These are phyloP conservation scores for Naganishia kalamii DNA, from an alignment of 768 basidiomycete genomes.

Conservation along the genomic window DNA sequence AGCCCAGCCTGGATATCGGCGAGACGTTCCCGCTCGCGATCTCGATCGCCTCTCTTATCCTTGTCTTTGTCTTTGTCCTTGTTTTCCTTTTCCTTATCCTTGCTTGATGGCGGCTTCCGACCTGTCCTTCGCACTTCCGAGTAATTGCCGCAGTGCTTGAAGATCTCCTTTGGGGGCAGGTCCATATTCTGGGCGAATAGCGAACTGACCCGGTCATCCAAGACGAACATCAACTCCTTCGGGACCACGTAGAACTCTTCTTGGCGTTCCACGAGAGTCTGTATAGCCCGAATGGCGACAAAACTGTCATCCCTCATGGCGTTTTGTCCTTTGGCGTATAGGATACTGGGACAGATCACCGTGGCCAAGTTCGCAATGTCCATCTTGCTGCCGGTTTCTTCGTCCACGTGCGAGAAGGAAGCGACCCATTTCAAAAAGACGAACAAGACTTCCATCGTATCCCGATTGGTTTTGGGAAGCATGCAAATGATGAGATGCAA, in stretches of 20 bases:
- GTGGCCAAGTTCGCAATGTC: constrained; percentile 91
- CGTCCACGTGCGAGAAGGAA: constrained; percentile 95
- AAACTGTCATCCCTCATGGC: constrained; percentile 91
- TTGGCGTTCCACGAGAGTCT: constrained; percentile 79
- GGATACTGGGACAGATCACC: constrained; percentile 95
- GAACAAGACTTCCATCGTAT: constrained; percentile 95
- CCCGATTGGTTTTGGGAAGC: constrained; percentile 86
- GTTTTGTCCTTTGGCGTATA: constrained; percentile 75
- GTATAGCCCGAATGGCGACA: constrained; percentile 75
- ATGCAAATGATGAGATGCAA: constrained; percentile 79
- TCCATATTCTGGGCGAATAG: constrained; percentile 83
- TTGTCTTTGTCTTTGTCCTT: constrained; percentile 7
- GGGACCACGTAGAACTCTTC: constrained; percentile 96
- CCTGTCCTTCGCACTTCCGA: constrained; percentile 47
- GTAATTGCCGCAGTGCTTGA: constrained; percentile 92
- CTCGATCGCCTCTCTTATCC: constrained; percentile 1
- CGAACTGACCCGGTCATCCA: constrained; percentile 70
- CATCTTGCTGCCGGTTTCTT: constrained; percentile 97
- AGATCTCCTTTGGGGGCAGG: constrained; percentile 84
- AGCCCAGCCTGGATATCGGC: not conserved
- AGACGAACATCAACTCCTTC: constrained; percentile 69
- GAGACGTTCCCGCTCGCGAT: constrained; percentile 4
- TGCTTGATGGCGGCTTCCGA: constrained; percentile 7
- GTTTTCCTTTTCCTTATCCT: not conserved
- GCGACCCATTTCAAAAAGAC: constrained; percentile 99